Evolutionary conservation across 768 basidiomycete genomes (phyloP), one percentile per base, ranked within the genome.

Genomic region (Phylloporus scabripes): DNA sequence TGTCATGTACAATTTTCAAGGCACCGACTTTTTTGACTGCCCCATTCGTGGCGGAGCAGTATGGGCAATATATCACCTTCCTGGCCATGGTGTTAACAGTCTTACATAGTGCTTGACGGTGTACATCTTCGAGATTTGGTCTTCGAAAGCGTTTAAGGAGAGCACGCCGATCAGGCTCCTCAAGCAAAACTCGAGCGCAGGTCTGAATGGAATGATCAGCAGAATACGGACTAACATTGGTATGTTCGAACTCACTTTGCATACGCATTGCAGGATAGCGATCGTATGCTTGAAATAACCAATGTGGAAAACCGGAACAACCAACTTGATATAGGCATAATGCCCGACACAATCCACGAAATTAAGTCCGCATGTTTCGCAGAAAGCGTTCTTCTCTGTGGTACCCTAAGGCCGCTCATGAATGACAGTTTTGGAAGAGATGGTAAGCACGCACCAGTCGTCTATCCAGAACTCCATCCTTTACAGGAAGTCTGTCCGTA

Each of bases 231-330:
- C 7, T 4, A 4, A 23, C 5, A 23, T 23, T 18, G 12, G 45
- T 4, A 21, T 34, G 11, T 39, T 24, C 7, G 5, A 11, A 34
- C 48, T 8, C 43, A 92, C 94, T 73, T 99, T 99, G 79, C 96
- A 99, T 56, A 98, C 93, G 57, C 88, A 87, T 63, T 98, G 96
- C 1, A 98, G 78, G 55, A 98, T 87, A 21, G 80, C 79, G 51
- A 98, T 92, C 15, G 87, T 91, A 58, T 97, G 93, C 65, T 93
- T 90, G 74, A 99, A 98, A 70, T 92, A 99, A 7, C 96, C 96
- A 49, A 98, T 92, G 65, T 99, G 96, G 67, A 98, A 99, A 17
- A 98, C 94, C 0, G 96, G 96, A 17, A 99, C 83, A 28, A 87
- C 83, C 37, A 99, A 78, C 69, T 96, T 97, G 72, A 99, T 97